Evolutionary conservation across 345 rosid genomes (phyloP).

Genomic region (Eucalyptus curtisii): DNA sequence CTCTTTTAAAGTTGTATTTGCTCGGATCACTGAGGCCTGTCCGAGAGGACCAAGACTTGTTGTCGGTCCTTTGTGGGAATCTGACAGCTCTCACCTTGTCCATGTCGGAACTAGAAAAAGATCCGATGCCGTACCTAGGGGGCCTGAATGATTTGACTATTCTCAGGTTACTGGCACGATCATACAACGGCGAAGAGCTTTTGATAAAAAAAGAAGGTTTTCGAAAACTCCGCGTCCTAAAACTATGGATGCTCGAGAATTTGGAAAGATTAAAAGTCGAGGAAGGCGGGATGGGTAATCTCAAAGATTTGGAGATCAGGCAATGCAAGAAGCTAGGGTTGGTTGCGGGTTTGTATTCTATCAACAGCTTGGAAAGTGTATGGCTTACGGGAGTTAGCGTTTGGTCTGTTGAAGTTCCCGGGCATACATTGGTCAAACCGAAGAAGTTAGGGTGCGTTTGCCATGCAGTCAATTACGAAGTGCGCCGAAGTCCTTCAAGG

Average conservation of each 20-base stretch:
- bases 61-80: neutral
- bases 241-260: conserved; percentile 17
- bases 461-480: too few relatives aligned
- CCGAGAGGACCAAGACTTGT: too few relatives aligned
- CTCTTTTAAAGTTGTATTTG: conserved; percentile 15
- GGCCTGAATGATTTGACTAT: neutral
- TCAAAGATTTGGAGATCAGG: conserved; percentile 19
- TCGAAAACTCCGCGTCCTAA: conserved; percentile 8
- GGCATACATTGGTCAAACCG: neutral
- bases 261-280: neutral
- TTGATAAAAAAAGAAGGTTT: too few relatives aligned
- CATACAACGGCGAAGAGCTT: conserved; percentile 16
- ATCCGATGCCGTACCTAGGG: conserved; percentile 4
- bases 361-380: neutral
- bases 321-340: neutral
- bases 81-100: conserved; percentile 18
- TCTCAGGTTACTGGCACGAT: conserved; percentile 13
- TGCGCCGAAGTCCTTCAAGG: too few relatives aligned
- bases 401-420: neutral
- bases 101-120: neutral
- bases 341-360: neutral
- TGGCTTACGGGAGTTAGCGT: too few relatives aligned
- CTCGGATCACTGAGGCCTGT: conserved; percentile 15
- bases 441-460: too few relatives aligned
- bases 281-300: neutral